Percentiles rank a stretch among this genome's conserved stretches.
phyloP scores from a whole-genome alignment of 2,329 filamentous ascomycete genomes.

The Ceratocystis smalleyi region DNA sequence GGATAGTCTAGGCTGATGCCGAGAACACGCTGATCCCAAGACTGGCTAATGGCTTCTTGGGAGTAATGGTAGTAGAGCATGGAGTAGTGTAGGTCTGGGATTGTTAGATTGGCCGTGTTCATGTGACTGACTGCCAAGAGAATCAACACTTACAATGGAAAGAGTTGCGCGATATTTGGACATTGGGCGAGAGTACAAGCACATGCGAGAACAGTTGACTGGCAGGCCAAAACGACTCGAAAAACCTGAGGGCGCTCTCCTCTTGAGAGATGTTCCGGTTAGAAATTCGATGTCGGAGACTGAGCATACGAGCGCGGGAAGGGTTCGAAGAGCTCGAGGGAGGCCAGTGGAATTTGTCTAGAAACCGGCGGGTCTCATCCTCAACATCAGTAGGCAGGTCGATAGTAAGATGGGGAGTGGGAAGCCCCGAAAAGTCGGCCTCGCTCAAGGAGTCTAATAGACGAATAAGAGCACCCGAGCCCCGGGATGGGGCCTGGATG shows the following conservation, averaged over 20 bases:
- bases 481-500: conserved; percentile 55
- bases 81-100: conserved; percentile 54
- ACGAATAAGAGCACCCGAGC: conserved; percentile 59
- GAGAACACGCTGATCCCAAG: conserved; percentile 43
- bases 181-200: conserved; percentile 68
- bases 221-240: conserved; percentile 78
- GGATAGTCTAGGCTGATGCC: conserved; percentile 72
- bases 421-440: conserved; percentile 60
- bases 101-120: neutral
- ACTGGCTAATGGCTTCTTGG: conserved; percentile 26
- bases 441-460: conserved; percentile 59
- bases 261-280: conserved; percentile 44
- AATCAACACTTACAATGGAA: conserved; percentile 49
- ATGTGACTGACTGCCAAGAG: neutral
- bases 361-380: conserved; percentile 42
- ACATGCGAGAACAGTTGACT: conserved; percentile 52
- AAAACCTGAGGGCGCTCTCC: conserved; percentile 56
- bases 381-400: conserved; percentile 65
- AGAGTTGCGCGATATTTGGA: conserved; percentile 64
- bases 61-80: conserved; percentile 69
- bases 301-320: conserved; percentile 40
- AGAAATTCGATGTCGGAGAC: conserved; percentile 59
- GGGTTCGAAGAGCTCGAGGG: conserved; percentile 27
- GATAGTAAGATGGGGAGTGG: conserved; percentile 61
- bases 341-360: conserved; percentile 55